Evolutionary conservation across 2,329 filamentous ascomycete genomes (phyloP).

Genomic region (Cercospora sesami): DNA sequence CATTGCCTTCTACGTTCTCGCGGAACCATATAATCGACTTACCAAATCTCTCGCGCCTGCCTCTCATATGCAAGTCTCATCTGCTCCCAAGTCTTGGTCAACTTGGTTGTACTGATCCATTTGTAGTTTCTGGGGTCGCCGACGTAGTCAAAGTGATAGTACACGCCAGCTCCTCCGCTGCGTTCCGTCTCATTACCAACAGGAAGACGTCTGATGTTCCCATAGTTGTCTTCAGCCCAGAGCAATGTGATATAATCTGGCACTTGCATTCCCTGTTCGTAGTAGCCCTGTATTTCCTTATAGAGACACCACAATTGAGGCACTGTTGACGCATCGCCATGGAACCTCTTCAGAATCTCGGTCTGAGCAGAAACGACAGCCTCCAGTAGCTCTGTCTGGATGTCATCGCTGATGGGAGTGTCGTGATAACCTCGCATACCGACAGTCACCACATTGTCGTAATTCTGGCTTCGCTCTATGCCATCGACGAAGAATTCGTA

Average conservation of each 20-base stretch:
- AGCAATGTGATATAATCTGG: slow-evolving; percentile 67
- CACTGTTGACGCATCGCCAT: slow-evolving; percentile 54
- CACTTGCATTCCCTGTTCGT: slow-evolving; percentile 62
- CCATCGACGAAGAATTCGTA: slow-evolving; percentile 68
- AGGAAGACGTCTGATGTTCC: slow-evolving; percentile 64
- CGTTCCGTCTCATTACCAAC: slow-evolving; percentile 60
- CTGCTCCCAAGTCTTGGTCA: slow-evolving; percentile 66
- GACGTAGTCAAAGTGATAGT: slow-evolving; percentile 66
- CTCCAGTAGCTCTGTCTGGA: slow-evolving; percentile 61
- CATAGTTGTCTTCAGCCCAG: slow-evolving; percentile 66
- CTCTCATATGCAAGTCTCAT: slow-evolving; percentile 63
- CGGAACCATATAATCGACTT: background rate
- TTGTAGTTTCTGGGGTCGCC: slow-evolving; percentile 56
- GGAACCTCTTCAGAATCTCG: slow-evolving; percentile 57
- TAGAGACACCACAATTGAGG: slow-evolving; percentile 69
- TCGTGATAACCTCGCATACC: slow-evolving; percentile 71
- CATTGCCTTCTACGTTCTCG: background rate
- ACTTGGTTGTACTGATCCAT: slow-evolving; percentile 65
- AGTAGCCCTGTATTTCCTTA: slow-evolving; percentile 71
- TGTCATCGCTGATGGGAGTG: slow-evolving; percentile 41
- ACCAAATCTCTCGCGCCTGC: slow-evolving; percentile 58
- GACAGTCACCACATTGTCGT: slow-evolving; percentile 65
- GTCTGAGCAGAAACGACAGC: slow-evolving; percentile 62
- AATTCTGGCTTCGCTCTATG: slow-evolving; percentile 63
- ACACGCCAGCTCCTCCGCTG: slow-evolving; percentile 64